phyloP scores from a whole-genome alignment of 345 rosid species.

The Carallia pectinifolia region DNA sequence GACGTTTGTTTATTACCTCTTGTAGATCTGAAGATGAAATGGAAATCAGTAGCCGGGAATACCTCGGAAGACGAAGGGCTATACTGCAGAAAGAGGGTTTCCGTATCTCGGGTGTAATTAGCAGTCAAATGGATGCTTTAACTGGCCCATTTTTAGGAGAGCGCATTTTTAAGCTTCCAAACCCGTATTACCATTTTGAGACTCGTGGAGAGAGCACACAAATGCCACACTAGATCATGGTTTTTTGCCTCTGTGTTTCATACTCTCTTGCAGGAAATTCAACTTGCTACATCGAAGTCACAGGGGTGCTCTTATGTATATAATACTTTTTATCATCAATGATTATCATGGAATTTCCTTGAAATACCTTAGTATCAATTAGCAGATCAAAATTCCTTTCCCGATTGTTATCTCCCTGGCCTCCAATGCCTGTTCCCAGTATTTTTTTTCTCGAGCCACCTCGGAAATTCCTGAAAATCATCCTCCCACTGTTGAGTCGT shows the following conservation, averaged over 20 bases:
- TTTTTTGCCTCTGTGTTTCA: neutral
- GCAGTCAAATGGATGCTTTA: conserved; percentile 69
- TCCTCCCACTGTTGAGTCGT: no score
- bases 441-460: no score
- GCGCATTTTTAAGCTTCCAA: conserved; percentile 69
- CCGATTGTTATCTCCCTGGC: no score
- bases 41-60: conserved; percentile 36
- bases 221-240: conserved; percentile 9
- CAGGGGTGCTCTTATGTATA: conserved; percentile 1
- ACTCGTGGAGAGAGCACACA: conserved; percentile 22
- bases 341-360: no score
- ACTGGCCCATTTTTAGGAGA: conserved; percentile 39
- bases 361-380: no score
- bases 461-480: no score
- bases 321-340: neutral
- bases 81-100: conserved; percentile 34
- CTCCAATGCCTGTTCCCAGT: no score
- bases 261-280: conserved; percentile 4
- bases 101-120: conserved; percentile 49
- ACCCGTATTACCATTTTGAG: conserved; percentile 32
- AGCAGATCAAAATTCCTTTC: no score
- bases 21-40: conserved; percentile 52
- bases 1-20: neutral
- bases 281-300: neutral
- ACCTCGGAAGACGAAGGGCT: conserved; percentile 36